Evolutionary conservation across 2,329 filamentous ascomycete genomes (phyloP), one percentile per base, ranked within the genome.

Genomic region (Cadophora sp.): DNA sequence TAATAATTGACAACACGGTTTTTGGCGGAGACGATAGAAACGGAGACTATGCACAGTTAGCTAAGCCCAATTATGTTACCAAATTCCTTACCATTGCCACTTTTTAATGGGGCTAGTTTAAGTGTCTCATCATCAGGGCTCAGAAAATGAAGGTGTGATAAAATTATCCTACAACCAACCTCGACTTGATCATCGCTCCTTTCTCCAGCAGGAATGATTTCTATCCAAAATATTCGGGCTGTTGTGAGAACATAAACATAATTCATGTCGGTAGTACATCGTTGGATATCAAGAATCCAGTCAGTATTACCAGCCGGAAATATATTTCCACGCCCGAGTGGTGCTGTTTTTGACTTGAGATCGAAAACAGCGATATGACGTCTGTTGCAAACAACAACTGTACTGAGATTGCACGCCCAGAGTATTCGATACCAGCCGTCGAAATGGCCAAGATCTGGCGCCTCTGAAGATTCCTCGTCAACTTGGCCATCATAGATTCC

Each of bases 251-350:
- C 78, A 65, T 89, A 85, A 1, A 88, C 72, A n/a, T 86, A 82
- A 30, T 80, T 79, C 5, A 80, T 78, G 62, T 83, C 79, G 2
- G 76, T 73, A 0, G 83, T 82, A 66, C 85, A 85, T 9, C 77
- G 72, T 69, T 82, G 81, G 1, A 89, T 73, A 72, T 91, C 85
- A 66, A 93, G 75, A 58, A 93, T 84, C 83, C 84, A 83, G 66
- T 81, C 69, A n/a, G 66, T 64, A 13, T 66, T 68, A 0, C 56
- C 68, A 14, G 30, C 27, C 4, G 68, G 36, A 1, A 74, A 56
- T 2, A 77, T 60, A 16, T 71, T 66, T 8, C 67, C 53, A 41
- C 68, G 68, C 8, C 66, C 50, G 3, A 78, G 51, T 22, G 69
- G 72, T 18, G 22, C 68, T 39, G 71, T 67, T 16, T 58, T 67